These are phyloP conservation scores for Euphorbia pulcherrima DNA, from an alignment of 345 rosid genomes.

Conservation along the genomic window DNA sequence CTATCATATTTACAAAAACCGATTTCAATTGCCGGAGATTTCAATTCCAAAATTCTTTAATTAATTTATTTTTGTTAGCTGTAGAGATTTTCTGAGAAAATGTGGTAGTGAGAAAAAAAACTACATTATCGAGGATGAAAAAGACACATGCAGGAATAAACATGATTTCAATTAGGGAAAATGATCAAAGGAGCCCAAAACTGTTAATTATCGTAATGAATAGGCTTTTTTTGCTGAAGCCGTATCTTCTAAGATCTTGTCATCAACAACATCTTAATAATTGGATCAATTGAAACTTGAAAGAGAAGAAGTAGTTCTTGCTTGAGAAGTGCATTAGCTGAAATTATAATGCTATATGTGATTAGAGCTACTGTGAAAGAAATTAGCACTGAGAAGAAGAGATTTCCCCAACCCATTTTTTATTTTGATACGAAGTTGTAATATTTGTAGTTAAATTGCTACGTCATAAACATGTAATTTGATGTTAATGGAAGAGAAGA, in stretches of 20 bases:
- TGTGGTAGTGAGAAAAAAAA: too few species aligned
- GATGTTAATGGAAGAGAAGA: background rate
- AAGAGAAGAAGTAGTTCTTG: slow-evolving; percentile 47
- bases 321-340: slow-evolving; percentile 86
- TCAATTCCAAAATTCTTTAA: too few species aligned
- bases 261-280: slow-evolving; percentile 74
- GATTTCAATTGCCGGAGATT: too few species aligned
- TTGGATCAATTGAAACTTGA: slow-evolving; percentile 50
- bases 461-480: background rate
- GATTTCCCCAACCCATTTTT: slow-evolving; percentile 71
- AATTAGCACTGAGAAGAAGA: slow-evolving; percentile 60
- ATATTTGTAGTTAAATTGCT: background rate
- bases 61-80: too few species aligned
- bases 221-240: slow-evolving; percentile 37
- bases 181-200: too few species aligned
- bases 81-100: too few species aligned
- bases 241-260: slow-evolving; percentile 38
- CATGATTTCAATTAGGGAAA: too few species aligned
- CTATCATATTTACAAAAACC: too few species aligned
- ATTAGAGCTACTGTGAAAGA: slow-evolving; percentile 81
- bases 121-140: too few species aligned
- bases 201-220: too few species aligned
- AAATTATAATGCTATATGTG: slow-evolving; percentile 91
- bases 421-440: background rate
- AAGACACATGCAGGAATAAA: too few species aligned